Evolutionary conservation across 495 filamentous ascomycete genomes (phyloP), one percentile per base, ranked within the genome.

Genomic region (Hypoxylon subgilvum): DNA sequence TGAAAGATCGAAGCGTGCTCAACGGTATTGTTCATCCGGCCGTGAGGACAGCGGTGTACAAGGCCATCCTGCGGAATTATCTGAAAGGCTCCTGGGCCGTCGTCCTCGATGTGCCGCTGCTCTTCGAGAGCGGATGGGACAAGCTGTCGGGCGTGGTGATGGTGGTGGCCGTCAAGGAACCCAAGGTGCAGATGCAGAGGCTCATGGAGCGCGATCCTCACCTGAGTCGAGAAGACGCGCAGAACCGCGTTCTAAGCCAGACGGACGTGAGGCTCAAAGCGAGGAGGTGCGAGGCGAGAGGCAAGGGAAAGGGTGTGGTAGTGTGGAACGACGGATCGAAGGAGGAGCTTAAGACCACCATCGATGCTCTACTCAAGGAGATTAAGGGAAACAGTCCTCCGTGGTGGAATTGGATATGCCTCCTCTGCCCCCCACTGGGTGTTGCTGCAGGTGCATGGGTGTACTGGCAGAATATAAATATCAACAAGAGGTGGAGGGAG

Each of bases 21-120:
- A 96, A 97, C 59, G 77, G 81, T n/a, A 97, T 98, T 50, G 87
- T 96, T 27, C 94, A 97, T 70, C 94, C 94, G 0, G 86, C 88
- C 0, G 91, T 97, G 4, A 76, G 89, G 19, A 78, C 73, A 69
- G 90, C 86, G 66, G 90, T 96, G 76, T 88, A 88, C 66, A 85
- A 79, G 57, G 73, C 77, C 3, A 78, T 95, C 12, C 52, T 88
- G 13, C 70, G 73, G 18, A 78, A 84, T 59, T 96, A 93, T 54
- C 25, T 92, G 2, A 72, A 67, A 2, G 92, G 93, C 1, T 57
- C 84, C 49, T 89, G 92, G 89, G 92, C 90, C 0, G 90, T 95
- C 8, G 87, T 97, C n/a, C 74, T 98, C 7, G 94, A 98, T 67
- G 84, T 98, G 1, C 94, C 94, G 36, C 74, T 98, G 32, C 82